phyloP scores from a whole-genome alignment of 2,329 filamentous ascomycete genomes.

The Colletotrichum brevisporum region DNA sequence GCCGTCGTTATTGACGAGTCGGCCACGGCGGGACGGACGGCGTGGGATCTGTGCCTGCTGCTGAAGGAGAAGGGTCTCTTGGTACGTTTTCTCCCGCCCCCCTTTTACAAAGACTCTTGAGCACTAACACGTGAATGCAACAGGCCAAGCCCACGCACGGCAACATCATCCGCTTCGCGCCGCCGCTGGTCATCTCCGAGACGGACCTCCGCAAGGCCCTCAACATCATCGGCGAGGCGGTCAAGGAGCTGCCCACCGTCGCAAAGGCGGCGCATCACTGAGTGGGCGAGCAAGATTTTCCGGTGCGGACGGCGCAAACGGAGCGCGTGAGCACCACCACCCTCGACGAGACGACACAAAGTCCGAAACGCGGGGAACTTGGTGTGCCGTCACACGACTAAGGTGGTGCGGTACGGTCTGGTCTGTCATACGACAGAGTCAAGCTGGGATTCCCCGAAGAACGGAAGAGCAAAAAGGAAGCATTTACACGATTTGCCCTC shows the following conservation, averaged over 20 bases:
- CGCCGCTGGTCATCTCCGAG: constrained; percentile 94
- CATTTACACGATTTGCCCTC: constrained; percentile 5
- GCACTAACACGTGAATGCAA: constrained; percentile 43
- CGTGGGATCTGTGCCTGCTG: constrained; percentile 96
- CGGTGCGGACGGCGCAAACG: neutral
- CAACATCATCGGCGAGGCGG: constrained; percentile 83
- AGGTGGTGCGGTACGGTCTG: neutral
- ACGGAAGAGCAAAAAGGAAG: neutral
- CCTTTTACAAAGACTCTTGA: neutral
- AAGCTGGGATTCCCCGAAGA: neutral
- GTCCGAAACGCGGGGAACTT: constrained; percentile 10
- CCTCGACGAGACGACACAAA: neutral
- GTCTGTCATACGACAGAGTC: constrained; percentile 2
- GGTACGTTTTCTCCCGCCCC: constrained; percentile 61
- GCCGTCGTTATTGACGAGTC: constrained; percentile 96
- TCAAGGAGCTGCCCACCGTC: constrained; percentile 82
- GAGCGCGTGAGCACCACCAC: neutral
- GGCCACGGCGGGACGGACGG: constrained; percentile 85
- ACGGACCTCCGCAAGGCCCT: constrained; percentile 85
- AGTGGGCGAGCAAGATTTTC: constrained; percentile 7
- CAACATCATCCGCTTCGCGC: constrained; percentile 98
- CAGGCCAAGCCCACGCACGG: constrained; percentile 98
- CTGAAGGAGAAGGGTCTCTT: constrained; percentile 95
- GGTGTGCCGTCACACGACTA: constrained; percentile 22
- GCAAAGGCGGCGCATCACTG: constrained; percentile 56